Evolutionary conservation across 345 rosid genomes (phyloP).

Genomic region (Eucalyptus rudis): DNA sequence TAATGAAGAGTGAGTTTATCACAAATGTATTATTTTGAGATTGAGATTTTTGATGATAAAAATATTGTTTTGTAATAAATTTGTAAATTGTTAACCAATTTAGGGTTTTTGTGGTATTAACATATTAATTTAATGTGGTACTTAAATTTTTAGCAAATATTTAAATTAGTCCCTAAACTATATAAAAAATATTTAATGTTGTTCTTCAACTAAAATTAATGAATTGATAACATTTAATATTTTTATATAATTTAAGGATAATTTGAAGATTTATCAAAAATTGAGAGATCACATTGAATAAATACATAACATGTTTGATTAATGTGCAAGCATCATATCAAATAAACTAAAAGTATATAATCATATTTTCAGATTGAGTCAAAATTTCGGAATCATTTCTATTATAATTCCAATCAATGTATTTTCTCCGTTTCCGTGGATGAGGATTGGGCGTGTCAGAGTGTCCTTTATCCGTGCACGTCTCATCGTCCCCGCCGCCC

Average conservation of each 20-base stretch:
- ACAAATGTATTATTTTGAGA: accelerated
- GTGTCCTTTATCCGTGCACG: neutral
- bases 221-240: too few species aligned
- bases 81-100: accelerated
- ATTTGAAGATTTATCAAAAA: accelerated
- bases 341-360: too few species aligned
- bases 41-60: too few species aligned
- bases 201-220: accelerated
- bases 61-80: too few species aligned
- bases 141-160: too few species aligned
- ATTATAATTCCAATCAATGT: neutral
- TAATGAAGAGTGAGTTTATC: accelerated
- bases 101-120: accelerated
- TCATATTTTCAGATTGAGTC: too few species aligned
- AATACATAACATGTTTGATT: too few species aligned
- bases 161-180: accelerated
- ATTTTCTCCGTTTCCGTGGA: neutral
- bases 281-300: accelerated
- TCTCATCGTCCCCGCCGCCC: neutral
- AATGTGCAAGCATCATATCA: accelerated
- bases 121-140: too few species aligned
- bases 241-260: accelerated
- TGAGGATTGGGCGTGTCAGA: neutral
- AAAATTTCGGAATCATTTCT: too few species aligned
- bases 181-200: too few species aligned